A percentile compares a stretch with the other conserved stretches of the same genome.
phyloP scores from a whole-genome alignment of 2,329 filamentous ascomycete species.

The Colletotrichum sp. region DNA sequence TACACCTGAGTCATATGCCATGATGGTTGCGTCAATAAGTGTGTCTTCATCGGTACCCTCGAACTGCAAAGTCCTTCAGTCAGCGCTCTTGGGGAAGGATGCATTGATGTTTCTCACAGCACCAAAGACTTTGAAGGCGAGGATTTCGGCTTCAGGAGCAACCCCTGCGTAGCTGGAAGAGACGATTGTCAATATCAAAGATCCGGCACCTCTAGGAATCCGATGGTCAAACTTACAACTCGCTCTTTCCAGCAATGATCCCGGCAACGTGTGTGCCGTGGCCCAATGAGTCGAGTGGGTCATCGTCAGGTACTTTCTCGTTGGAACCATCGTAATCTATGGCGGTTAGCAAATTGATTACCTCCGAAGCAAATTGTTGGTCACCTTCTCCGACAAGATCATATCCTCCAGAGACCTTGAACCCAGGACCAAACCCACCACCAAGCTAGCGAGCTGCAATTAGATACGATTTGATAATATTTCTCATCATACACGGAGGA shows the following conservation, averaged over 20 bases:
- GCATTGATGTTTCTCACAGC: background rate
- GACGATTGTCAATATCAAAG: background rate
- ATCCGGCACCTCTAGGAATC: background rate
- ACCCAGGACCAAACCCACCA: constrained; percentile 24
- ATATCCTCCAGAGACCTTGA: constrained; percentile 26
- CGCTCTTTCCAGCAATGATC: constrained; percentile 27
- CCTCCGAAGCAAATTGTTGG: fast-evolving
- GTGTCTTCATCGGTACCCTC: constrained; percentile 20
- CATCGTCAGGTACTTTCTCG: constrained; percentile 21
- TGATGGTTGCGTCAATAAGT: constrained; percentile 10
- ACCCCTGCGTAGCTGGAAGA: constrained; percentile 24
- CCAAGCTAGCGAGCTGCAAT: constrained; percentile 27
- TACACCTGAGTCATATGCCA: constrained; percentile 20
- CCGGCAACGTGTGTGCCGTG: constrained; percentile 31
- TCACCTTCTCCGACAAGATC: constrained; percentile 27
- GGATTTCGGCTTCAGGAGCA: constrained; percentile 27
- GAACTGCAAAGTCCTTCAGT: background rate
- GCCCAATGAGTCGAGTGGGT: constrained; percentile 25
- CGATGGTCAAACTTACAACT: background rate
- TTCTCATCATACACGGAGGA: background rate
- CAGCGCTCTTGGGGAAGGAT: background rate
- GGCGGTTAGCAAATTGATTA: background rate
- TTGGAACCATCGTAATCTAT: constrained; percentile 14
- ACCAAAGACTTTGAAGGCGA: constrained; percentile 29
- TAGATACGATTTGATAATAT: background rate